Evolutionary conservation across 1,284 basidiomycete genomes (phyloP).

Genomic region (Ceratobasidium sp.): DNA sequence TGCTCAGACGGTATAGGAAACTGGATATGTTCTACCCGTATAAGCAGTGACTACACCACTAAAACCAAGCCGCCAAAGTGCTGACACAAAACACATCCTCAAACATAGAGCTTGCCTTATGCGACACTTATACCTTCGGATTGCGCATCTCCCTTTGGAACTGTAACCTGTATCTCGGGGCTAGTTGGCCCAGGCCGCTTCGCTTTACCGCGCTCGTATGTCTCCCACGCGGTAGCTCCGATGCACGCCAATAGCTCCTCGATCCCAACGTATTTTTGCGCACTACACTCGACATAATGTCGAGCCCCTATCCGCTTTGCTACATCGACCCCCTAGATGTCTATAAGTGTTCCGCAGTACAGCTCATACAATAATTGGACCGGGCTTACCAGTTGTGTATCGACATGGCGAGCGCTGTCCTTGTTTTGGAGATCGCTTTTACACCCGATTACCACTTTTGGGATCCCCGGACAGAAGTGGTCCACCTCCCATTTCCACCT

Average conservation of each 20-base stretch:
- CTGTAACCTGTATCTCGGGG: neutral
- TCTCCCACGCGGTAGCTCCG: constrained; percentile 14
- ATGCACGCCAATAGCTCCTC: constrained; percentile 5
- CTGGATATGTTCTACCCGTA: too few relatives aligned
- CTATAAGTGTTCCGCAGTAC: neutral
- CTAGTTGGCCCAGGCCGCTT: neutral
- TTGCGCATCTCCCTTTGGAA: neutral
- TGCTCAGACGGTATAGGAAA: too few relatives aligned
- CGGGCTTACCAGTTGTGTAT: constrained; percentile 15
- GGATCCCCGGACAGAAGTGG: neutral
- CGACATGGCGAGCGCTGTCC: neutral
- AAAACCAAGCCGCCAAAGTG: too few relatives aligned
- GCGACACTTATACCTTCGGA: neutral
- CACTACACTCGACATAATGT: constrained; percentile 31
- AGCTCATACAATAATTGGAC: too few relatives aligned
- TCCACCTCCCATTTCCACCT: constrained; percentile 8
- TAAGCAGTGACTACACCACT: too few relatives aligned
- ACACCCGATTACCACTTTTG: constrained; percentile 24
- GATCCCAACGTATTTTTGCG: constrained; percentile 9
- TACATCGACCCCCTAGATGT: constrained; percentile 3
- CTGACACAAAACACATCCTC: too few relatives aligned
- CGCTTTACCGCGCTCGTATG: constrained; percentile 1
- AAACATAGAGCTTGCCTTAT: neutral
- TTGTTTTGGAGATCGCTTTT: neutral
- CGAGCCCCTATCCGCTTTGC: constrained; percentile 23